Percentiles rank a stretch among this genome's conserved stretches.
Conservation (phyloP, 202 grass and related monocot genomes). For the Alloteropsis angusta region DNA sequence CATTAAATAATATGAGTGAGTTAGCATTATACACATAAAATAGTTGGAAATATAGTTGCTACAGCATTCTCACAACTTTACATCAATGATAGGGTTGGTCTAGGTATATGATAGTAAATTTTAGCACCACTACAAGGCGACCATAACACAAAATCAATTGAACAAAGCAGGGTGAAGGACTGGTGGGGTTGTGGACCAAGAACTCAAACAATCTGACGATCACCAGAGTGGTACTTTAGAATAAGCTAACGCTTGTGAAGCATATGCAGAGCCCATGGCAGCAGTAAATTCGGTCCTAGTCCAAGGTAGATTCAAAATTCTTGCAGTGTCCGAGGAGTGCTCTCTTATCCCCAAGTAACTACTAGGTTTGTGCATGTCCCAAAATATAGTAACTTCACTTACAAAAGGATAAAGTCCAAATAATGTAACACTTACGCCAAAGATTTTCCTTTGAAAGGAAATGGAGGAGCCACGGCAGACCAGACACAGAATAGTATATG, state of each 20-base stretch:
- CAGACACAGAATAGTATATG: conserved; percentile 88
- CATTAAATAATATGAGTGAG: conserved; percentile 9
- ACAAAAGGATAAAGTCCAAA: background rate
- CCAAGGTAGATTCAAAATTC: background rate
- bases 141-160: background rate
- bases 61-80: background rate
- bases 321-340: background rate
- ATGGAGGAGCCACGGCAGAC: conserved; percentile 81
- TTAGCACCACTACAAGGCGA: background rate
- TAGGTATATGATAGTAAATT: background rate
- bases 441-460: conserved; percentile 97
- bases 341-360: conserved; percentile 5
- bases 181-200: background rate
- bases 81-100: background rate
- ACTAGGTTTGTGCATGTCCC: background rate
- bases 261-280: background rate
- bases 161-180: background rate
- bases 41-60: background rate
- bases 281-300: background rate
- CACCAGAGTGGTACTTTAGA: background rate
- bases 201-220: background rate
- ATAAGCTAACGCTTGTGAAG: background rate
- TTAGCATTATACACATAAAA: background rate
- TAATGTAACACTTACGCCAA: conserved; percentile 66
- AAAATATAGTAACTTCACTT: background rate